phyloP scores from a whole-genome alignment of 2,329 filamentous ascomycete genomes.

The Onygenales sp. region DNA sequence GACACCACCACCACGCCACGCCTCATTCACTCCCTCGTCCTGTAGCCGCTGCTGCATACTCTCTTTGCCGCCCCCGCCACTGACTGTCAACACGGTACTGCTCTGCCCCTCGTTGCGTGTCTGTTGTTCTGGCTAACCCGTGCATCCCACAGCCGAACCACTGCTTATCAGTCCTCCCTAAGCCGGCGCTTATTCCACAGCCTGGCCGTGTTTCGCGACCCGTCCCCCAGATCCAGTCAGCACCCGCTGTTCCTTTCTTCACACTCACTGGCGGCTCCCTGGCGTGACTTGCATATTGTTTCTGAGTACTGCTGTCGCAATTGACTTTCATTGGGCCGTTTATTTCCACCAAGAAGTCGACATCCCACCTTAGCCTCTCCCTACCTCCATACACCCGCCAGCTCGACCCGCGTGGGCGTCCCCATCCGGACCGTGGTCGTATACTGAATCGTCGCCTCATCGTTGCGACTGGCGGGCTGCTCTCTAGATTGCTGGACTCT shows the following conservation, averaged over 20 bases:
- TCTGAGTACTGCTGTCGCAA: not conserved
- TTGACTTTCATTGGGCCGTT: not conserved
- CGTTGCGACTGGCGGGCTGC: not conserved
- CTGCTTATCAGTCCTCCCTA: not conserved
- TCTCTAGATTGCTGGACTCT: not conserved
- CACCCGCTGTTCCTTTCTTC: not conserved
- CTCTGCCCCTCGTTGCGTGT: not conserved
- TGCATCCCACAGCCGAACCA: not conserved
- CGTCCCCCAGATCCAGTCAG: conserved; percentile 1
- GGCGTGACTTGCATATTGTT: conserved; percentile 4
- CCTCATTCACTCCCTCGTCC: not conserved
- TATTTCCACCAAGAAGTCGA: not conserved
- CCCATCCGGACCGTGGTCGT: not conserved
- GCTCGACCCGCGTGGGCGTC: not conserved
- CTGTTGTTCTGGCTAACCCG: not conserved
- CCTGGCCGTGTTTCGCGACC: not conserved
- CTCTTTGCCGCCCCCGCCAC: too few relatives aligned
- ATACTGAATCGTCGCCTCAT: not conserved
- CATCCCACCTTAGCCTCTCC: not conserved
- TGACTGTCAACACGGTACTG: too few relatives aligned
- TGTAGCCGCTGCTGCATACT: not conserved
- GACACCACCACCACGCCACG: too few relatives aligned
- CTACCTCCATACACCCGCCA: not conserved
- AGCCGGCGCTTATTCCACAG: conserved; percentile 1
- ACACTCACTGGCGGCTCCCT: not conserved